These are phyloP conservation scores for Remersonia thermophila DNA, from an alignment of 2,329 filamentous ascomycete genomes.

Conservation along the genomic window DNA sequence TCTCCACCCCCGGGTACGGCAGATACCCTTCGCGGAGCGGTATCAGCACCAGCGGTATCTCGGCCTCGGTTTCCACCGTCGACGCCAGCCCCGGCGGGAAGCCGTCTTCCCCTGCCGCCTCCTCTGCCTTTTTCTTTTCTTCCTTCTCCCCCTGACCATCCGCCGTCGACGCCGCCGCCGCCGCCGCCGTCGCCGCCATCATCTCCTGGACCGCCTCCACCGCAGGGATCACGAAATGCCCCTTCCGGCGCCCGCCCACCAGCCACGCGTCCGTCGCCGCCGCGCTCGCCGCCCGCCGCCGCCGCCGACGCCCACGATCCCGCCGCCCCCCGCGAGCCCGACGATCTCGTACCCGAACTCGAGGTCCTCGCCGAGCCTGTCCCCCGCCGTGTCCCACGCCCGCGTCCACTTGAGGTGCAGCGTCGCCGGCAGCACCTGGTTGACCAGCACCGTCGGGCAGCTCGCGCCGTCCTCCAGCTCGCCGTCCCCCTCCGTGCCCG, in stretches of 20 bases:
- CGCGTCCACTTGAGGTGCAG: constrained; percentile 52
- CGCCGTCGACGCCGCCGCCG: no score
- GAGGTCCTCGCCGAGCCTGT: constrained; percentile 30
- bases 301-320: no score
- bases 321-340: constrained; percentile 32
- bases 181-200: neutral
- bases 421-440: constrained; percentile 52
- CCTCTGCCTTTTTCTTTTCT: no score
- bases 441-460: constrained; percentile 41
- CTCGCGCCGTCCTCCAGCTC: constrained; percentile 20
- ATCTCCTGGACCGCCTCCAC: constrained; percentile 8
- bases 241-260: constrained; percentile 67
- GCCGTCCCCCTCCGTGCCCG: constrained; percentile 13
- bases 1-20: constrained; percentile 67
- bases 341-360: constrained; percentile 78
- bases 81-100: constrained; percentile 21
- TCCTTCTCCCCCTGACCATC: constrained; percentile 5
- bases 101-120: no score
- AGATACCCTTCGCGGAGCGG: constrained; percentile 68
- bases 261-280: constrained; percentile 81
- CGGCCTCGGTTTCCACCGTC: constrained; percentile 36
- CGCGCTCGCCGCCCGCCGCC: no score
- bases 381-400: constrained; percentile 41
- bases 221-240: constrained; percentile 55
- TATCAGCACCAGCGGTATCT: constrained; percentile 62